Conservation (phyloP, 2,329 filamentous ascomycete genomes). For the Rhytidhysteron rufulum region DNA sequence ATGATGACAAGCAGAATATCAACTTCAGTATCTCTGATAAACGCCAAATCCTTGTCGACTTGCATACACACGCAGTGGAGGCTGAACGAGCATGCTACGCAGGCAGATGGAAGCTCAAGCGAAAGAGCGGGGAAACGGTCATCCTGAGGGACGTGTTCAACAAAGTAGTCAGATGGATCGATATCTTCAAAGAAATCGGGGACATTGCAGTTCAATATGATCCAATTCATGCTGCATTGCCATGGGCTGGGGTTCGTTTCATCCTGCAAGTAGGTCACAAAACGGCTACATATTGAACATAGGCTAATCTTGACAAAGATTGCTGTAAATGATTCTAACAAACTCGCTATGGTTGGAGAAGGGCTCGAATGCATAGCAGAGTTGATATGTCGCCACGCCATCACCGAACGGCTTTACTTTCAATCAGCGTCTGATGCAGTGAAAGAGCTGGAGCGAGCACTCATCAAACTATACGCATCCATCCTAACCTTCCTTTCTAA, state of each 20-base stretch:
- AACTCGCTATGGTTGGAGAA: neutral
- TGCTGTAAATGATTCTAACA: constrained; percentile 1
- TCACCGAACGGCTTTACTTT: constrained; percentile 1
- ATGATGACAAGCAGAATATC: too few relatives aligned
- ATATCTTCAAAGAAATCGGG: neutral
- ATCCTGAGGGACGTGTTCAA: constrained; percentile 1
- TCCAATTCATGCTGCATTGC: neutral
- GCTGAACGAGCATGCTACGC: too few relatives aligned
- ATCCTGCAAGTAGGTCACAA: neutral
- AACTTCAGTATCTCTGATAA: too few relatives aligned
- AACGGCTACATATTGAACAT: neutral
- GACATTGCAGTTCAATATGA: neutral
- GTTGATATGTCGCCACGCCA: constrained; percentile 3
- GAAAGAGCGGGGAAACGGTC: neutral
- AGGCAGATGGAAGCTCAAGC: too few relatives aligned
- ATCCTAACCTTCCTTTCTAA: constrained; percentile 4
- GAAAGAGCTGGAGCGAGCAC: neutral
- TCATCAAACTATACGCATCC: constrained; percentile 2
- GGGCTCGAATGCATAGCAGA: constrained; percentile 1
- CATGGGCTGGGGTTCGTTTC: constrained; percentile 2
- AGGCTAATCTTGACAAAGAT: neutral
- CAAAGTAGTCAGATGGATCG: neutral
- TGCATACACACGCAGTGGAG: too few relatives aligned
- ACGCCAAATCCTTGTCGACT: too few relatives aligned
- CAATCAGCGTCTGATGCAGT: neutral